These are phyloP conservation scores for Zymoseptoria ardabiliae DNA, from an alignment of 2,329 filamentous ascomycete species.

Conservation along the genomic window DNA sequence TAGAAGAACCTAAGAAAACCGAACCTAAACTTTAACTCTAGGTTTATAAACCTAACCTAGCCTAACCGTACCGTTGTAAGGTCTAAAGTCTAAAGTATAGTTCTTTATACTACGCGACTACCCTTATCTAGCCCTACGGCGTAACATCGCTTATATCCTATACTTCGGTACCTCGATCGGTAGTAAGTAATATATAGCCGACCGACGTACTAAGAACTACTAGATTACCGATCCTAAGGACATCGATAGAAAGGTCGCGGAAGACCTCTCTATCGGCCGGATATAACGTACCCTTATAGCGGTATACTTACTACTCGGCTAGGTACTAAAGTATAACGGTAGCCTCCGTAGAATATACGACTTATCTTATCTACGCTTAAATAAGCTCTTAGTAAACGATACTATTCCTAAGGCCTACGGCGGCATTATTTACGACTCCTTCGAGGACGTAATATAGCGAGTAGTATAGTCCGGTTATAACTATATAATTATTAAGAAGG, in stretches of 20 bases:
- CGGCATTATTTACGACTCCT: neutral
- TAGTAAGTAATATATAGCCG: neutral
- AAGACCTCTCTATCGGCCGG: no score
- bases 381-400: neutral
- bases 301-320: neutral
- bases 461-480: neutral
- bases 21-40: neutral
- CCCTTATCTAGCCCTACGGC: neutral
- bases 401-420: neutral
- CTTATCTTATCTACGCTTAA: neutral
- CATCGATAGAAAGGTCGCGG: neutral
- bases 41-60: neutral
- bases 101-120: neutral
- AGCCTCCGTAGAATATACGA: neutral
- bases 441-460: neutral
- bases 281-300: neutral
- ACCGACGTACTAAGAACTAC: no score
- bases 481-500: neutral
- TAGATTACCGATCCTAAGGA: neutral
- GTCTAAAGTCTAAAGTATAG: no score
- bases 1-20: no score
- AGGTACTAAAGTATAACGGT: neutral
- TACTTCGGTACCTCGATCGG: neutral
- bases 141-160: neutral
- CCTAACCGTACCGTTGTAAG: no score